These are phyloP conservation scores for Glutinoglossum americanum DNA, from an alignment of 495 filamentous ascomycete genomes.

Conservation along the genomic window DNA sequence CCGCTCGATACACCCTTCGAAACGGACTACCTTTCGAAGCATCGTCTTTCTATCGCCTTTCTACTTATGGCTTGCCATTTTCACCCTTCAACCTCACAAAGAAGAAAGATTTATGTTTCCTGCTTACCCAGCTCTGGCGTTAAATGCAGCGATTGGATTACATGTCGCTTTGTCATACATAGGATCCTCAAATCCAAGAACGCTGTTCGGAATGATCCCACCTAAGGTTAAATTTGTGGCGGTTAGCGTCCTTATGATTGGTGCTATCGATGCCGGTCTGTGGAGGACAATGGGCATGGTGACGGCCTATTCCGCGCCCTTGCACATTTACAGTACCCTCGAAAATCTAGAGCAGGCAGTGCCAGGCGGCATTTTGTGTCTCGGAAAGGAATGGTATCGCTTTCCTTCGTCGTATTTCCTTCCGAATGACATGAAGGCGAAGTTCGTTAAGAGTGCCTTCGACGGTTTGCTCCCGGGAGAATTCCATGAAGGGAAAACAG, in stretches of 20 bases:
- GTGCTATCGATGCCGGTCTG: constrained; percentile 39
- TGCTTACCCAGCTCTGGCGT: constrained; percentile 74
- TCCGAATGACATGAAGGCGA: constrained; percentile 54
- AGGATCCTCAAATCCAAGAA: constrained; percentile 42
- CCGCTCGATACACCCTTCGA: constrained; percentile 19
- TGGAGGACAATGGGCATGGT: constrained; percentile 61
- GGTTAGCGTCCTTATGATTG: constrained; percentile 31
- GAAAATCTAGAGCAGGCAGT: constrained; percentile 25
- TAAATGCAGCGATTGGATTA: constrained; percentile 72
- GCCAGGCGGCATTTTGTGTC: constrained; percentile 52
- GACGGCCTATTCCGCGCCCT: constrained; percentile 66
- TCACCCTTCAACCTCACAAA: constrained; percentile 85
- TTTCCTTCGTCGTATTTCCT: constrained; percentile 89
- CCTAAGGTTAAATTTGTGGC: constrained; percentile 41
- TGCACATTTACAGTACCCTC: constrained; percentile 47
- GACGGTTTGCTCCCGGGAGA: constrained; percentile 75
- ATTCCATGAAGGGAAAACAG: constrained; percentile 49
- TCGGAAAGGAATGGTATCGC: constrained; percentile 97
- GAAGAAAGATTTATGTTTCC: constrained; percentile 99
- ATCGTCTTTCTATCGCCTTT: constrained; percentile 61
- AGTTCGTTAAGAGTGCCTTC: constrained; percentile 81
- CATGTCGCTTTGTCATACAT: constrained; percentile 53
- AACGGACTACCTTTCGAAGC: constrained; percentile 38
- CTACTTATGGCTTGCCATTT: constrained; percentile 87
- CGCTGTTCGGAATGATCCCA: constrained; percentile 40